Base-by-base conservation (phyloP, 768 basidiomycete species). In the Grammothele lineata region DNA sequence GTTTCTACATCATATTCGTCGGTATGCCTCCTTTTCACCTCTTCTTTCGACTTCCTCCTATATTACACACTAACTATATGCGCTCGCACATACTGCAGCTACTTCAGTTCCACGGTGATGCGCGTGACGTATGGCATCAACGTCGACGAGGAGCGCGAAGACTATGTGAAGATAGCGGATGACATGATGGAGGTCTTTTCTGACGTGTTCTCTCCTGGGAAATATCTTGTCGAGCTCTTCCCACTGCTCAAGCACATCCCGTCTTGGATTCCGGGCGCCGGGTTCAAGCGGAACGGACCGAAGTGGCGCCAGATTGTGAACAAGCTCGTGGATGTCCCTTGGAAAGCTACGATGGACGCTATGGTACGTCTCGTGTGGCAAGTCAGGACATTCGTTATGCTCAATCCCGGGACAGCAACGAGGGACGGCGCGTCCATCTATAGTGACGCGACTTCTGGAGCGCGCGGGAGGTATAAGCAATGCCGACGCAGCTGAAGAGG, bases 171-270 rank as follows among this genome's bases (percentile, higher is more conserved):
- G 15, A 34, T 57, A 18, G 56, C 57, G 4, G 43, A 54, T 43
- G 50, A 47, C 23, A 52, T 48, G 4, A 36, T 60, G 7, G 44
- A 56, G 14, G 45, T 54, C 10, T 38, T 50, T 18, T 19, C 17
- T 4, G 35, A 45, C 6, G 43, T 44, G 1, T 55, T 64, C 1
- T 49, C 64, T 5, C 70, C 70, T 2, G 75, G 73, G 5, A 49
- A 62, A 17, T 76, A 68, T 47, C 57, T 76, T 3, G 74, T 80
- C 6, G 76, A 78, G 40, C 35, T 48, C 9, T 37, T 65, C 18
- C 61, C 57, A 10, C 24, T 50, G n/a, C 52, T 59, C 26, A 55
- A 45, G 15, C 42, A 53, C 26, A 37, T 61, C 35, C 62, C 59
- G 17, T 48, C 43, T 36, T 62, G 61, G 61, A 46, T 62, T 23